Evolutionary conservation across 2,329 filamentous ascomycete genomes (phyloP), one percentile per base, ranked within the genome.

Genomic region (Fusarium coffeatum): DNA sequence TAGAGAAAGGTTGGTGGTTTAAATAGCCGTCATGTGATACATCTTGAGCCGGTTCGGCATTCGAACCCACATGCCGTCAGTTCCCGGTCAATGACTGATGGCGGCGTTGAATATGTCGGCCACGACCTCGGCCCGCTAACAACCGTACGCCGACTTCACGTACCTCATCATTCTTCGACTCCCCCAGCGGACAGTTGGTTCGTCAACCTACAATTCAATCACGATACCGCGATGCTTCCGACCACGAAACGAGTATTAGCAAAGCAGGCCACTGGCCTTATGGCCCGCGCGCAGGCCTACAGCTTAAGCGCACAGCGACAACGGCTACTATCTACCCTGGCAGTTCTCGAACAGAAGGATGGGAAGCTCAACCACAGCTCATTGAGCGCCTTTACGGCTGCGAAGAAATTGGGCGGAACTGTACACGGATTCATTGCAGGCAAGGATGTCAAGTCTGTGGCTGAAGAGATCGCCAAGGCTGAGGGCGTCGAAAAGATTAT

Each of bases 401-500:
- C 94, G 22, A 88, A 91, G 80, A 94, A 94, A 80, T 83, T 98
- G 10, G 95, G 95, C 59, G 95, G 94, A 6, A 84, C 92, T 8
- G 86, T 99, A 54, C 94, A 95, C 69, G 96, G 87, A 18, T 96
- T 99, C 75, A 83, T 98, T 55, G 96, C 96, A 32, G 96, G 96
- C 27, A 88, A 86, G 75, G 92, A 89, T 76, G 90, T 92, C 72
- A 93, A 94, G 82, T 77, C 81, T 57, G 91, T 90, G 9, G 96
- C 94, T 55, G 90, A 92, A 60, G 90, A 97, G 82, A 94, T 92
- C 25, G 92, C 94, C 69, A 97, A 97, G 83, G 90, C 97, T 41
- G 89, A 93, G 71, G 96, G 96, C 28, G 83, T 99, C 42, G 93
- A 97, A 76, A 98, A 98, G 86, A 89, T 99, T 66, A 88, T 99